Conservation (phyloP, 1,284 basidiomycete species). For the Cerioporus squamosus region DNA sequence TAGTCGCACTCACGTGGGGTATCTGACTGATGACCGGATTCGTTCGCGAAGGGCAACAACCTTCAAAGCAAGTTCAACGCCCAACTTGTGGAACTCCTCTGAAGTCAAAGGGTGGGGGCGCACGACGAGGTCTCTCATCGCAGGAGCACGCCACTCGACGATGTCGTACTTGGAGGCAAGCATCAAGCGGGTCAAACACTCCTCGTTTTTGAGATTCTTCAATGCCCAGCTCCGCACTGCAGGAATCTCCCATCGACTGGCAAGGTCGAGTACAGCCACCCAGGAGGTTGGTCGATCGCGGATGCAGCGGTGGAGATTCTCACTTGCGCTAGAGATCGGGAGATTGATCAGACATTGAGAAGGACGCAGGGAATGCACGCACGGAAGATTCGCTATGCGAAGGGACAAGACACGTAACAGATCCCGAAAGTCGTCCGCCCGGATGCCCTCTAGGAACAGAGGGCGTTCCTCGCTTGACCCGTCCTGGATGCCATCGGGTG, state of each 20-base stretch:
- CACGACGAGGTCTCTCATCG: neutral
- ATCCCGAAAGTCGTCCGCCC: neutral
- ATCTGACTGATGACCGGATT: neutral
- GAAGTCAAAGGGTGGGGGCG: neutral
- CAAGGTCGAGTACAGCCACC: neutral
- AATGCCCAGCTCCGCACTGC: neutral
- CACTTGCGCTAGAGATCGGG: neutral
- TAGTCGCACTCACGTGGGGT: too few relatives aligned
- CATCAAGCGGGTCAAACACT: neutral
- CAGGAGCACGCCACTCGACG: neutral
- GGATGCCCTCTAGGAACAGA: constrained; percentile 1
- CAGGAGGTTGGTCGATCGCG: neutral
- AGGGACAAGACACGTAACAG: neutral
- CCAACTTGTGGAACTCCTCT: neutral
- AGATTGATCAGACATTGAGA: neutral
- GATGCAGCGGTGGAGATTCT: neutral
- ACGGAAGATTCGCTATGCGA: neutral
- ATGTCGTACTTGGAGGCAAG: neutral
- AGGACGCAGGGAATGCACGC: neutral
- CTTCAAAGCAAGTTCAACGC: neutral
- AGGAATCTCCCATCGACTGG: neutral
- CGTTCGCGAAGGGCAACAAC: constrained; percentile 2
- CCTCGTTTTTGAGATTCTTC: neutral
- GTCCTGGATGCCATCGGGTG: neutral
- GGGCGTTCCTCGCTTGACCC: neutral